phyloP scores from a whole-genome alignment of 2,329 filamentous ascomycete species.

The Chrysoporthe puriensis region DNA sequence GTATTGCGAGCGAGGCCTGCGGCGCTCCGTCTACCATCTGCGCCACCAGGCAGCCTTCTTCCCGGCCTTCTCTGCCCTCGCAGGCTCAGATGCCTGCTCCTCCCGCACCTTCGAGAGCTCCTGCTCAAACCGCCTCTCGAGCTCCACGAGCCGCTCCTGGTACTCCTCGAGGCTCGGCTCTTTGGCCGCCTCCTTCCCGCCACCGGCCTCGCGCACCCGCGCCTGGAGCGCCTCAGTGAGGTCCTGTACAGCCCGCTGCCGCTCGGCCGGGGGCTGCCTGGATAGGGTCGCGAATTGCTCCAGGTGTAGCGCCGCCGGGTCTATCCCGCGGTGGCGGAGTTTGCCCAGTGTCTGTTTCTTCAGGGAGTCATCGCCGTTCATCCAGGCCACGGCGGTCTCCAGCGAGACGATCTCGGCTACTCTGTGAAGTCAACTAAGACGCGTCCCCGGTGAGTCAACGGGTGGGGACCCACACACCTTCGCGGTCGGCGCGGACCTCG shows the following conservation, averaged over 20 bases:
- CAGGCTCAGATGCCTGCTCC: not conserved
- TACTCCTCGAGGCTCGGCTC: not conserved
- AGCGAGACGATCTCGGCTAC: slow-evolving; percentile 39
- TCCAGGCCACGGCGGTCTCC: slow-evolving; percentile 41
- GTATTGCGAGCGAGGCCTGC: not conserved
- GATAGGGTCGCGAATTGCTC: not conserved
- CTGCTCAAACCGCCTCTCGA: slow-evolving; percentile 9
- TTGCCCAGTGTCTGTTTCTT: slow-evolving; percentile 1
- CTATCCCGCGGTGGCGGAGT: slow-evolving; percentile 1
- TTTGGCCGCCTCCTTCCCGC: not conserved
- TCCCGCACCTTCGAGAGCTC: not conserved
- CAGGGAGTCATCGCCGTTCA: slow-evolving; percentile 10
- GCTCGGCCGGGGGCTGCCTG: slow-evolving; percentile 1
- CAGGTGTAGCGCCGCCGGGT: slow-evolving; percentile 3
- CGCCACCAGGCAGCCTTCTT: slow-evolving; percentile 5
- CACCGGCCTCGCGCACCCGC: not conserved
- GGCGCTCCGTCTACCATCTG: not conserved
- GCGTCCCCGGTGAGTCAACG: not conserved
- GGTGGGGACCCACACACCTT: slow-evolving; percentile 47
- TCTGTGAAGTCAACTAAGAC: slow-evolving; percentile 16
- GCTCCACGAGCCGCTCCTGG: slow-evolving; percentile 5
- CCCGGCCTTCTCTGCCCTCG: not conserved
- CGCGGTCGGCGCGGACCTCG: slow-evolving; percentile 64
- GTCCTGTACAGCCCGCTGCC: not conserved
- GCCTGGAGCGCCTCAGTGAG: not conserved